Evolutionary conservation across 371 early-diverging fungal genomes (phyloP).

Genomic region (Mucor racemosus): DNA sequence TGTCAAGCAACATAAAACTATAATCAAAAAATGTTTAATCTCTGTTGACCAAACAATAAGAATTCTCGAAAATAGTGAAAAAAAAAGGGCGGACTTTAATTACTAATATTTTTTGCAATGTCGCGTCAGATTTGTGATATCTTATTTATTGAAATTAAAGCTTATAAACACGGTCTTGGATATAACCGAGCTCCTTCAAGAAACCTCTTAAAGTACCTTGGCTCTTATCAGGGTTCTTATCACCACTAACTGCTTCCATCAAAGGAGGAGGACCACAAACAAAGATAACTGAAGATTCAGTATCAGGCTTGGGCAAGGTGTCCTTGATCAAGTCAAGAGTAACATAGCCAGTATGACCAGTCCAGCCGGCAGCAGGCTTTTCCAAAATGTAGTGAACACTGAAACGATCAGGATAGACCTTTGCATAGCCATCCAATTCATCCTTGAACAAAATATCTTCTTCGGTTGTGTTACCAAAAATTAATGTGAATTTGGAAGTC

Average conservation of each 20-base stretch:
- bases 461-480: conserved; percentile 87
- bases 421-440: conserved; percentile 75
- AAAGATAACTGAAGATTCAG: conserved; percentile 67
- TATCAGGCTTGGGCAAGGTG: conserved; percentile 62
- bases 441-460: conserved; percentile 87
- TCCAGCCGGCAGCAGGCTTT: conserved; percentile 66
- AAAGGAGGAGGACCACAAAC: conserved; percentile 92
- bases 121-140: no score
- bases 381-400: conserved; percentile 83
- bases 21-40: no score
- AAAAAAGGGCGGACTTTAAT: no score
- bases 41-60: no score
- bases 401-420: conserved; percentile 76
- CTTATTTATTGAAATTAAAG: conserved; percentile 11
- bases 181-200: conserved; percentile 57
- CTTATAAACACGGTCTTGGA: conserved; percentile 26
- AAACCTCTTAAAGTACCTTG: conserved; percentile 88
- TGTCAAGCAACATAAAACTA: no score
- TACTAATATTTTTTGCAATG: no score
- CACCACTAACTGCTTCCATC: conserved; percentile 80
- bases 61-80: no score
- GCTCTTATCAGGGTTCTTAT: conserved; percentile 78
- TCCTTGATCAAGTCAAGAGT: conserved; percentile 68
- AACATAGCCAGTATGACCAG: conserved; percentile 72
- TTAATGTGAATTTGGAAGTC: conserved; percentile 81